Evolutionary conservation across 2,329 filamentous ascomycete species (phyloP), one percentile per base, ranked within the genome.

Genomic region (Curvularia spicifera): DNA sequence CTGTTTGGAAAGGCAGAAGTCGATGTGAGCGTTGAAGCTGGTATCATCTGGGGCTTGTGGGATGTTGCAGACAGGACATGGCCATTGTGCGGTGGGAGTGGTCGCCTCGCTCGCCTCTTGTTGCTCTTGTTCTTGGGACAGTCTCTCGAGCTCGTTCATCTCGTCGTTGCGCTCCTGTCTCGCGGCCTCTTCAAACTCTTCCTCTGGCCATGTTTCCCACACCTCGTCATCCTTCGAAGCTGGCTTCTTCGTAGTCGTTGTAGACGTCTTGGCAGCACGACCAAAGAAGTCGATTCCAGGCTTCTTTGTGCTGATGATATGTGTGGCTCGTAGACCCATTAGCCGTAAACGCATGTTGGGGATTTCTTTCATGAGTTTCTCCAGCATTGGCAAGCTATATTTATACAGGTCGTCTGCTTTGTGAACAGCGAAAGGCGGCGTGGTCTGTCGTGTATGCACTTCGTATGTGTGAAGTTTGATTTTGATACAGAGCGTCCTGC

Each of bases 401-500:
- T 85, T 88, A 78, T 94, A 98, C 4, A 99, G 78, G 68, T 99
- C 95, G 40, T 94, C 89, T 0, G 92, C 89, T 5, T 84, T 80
- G 48, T 79, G 84, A 1, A 97, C 83, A 0, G 93, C 87, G 64
- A 88, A 90, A 0, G 91, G 89, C 2, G 89, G 84, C 3, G 90
- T 86, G 5, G 86, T 85, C 73, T 99, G 95, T 31, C 95, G 84
- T 0, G 93, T 96, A 51, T 91, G 84, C 20, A 97, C 91, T 75
- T 98, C 93, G 69, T 94, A 99, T 0, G 93, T 97, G 74, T 97
- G 91, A 7, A 98, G 80, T 74, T 99, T 99, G 64, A 97, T 84
- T 76, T 99, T 99, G 35, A 99, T 80, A 22, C 92, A 91, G 1
- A 99, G 79, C 0, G 94, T 98, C n/a, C 92, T 86, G 0, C 94